phyloP scores from a whole-genome alignment of 2,329 filamentous ascomycete genomes.

The Colletotrichum musicola region DNA sequence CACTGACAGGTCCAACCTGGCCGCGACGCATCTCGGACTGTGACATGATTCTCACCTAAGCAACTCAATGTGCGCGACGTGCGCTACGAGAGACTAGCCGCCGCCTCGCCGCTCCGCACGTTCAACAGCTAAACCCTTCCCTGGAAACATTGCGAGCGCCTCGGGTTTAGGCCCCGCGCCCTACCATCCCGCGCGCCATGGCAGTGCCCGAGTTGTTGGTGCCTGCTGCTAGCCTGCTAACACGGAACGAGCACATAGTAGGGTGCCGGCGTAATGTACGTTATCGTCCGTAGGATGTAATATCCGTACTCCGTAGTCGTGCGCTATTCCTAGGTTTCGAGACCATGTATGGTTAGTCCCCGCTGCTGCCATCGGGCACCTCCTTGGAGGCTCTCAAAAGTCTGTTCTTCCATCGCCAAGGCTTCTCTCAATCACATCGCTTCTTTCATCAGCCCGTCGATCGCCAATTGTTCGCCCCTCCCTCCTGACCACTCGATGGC shows the following conservation, averaged over 20 bases:
- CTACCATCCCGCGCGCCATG: constrained; percentile 14
- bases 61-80: constrained; percentile 29
- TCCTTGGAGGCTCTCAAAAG: neutral
- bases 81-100: constrained; percentile 7
- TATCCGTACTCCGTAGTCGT: too few relatives aligned
- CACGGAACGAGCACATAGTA: neutral
- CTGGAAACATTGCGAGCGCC: constrained; percentile 37
- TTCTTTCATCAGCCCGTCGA: constrained; percentile 22
- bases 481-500: constrained; percentile 3
- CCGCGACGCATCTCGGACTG: constrained; percentile 23
- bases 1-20: constrained; percentile 37
- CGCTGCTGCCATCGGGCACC: neutral
- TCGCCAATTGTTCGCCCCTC: constrained; percentile 16
- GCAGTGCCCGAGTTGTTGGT: constrained; percentile 1
- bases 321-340: neutral
- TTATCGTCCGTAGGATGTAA: too few relatives aligned
- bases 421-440: constrained; percentile 18
- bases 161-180: constrained; percentile 27
- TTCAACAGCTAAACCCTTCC: constrained; percentile 34
- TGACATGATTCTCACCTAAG: constrained; percentile 38
- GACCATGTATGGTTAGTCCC: neutral
- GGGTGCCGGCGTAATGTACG: too few relatives aligned
- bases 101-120: constrained; percentile 33
- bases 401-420: constrained; percentile 26
- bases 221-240: neutral